Conservation (phyloP, 139 green algal species). For the Edaphochlamys debaryana region DNA sequence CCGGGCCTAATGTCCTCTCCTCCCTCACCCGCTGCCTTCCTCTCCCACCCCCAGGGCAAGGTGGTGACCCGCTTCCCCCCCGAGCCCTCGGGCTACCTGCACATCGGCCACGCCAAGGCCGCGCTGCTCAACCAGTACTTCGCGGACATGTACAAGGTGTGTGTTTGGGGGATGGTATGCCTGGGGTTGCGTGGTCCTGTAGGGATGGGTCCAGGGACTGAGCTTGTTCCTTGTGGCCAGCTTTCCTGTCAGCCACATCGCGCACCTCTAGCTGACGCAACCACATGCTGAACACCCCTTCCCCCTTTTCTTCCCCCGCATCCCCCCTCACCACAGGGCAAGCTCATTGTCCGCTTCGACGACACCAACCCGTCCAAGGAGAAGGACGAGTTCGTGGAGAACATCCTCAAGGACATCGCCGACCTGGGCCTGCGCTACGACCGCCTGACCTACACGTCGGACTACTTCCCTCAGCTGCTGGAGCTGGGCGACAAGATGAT, state of each 20-base stretch:
- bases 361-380: slow-evolving; percentile 99
- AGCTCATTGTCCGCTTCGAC: slow-evolving; percentile 95
- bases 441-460: slow-evolving; percentile 92
- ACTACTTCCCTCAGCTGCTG: slow-evolving; percentile 87
- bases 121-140: slow-evolving; percentile 95
- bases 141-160: slow-evolving; percentile 86
- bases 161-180: too few species aligned
- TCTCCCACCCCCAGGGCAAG: too few species aligned
- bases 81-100: slow-evolving; percentile 93
- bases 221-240: too few species aligned
- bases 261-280: too few species aligned
- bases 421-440: slow-evolving; percentile 83
- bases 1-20: too few species aligned
- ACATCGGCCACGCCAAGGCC: slow-evolving; percentile 97
- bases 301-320: too few species aligned
- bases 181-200: too few species aligned
- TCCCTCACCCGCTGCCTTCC: too few species aligned
- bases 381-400: slow-evolving; percentile 98
- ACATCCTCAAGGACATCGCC: slow-evolving; percentile 91
- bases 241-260: too few species aligned
- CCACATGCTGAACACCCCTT: too few species aligned
- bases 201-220: too few species aligned
- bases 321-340: too few species aligned
- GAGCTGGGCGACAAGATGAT: slow-evolving; percentile 90
- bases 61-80: slow-evolving; percentile 99